Evolutionary conservation across 257 asterid genomes (phyloP), one percentile per base, ranked within the genome.

Genomic region (Nicotiana attenuata): DNA sequence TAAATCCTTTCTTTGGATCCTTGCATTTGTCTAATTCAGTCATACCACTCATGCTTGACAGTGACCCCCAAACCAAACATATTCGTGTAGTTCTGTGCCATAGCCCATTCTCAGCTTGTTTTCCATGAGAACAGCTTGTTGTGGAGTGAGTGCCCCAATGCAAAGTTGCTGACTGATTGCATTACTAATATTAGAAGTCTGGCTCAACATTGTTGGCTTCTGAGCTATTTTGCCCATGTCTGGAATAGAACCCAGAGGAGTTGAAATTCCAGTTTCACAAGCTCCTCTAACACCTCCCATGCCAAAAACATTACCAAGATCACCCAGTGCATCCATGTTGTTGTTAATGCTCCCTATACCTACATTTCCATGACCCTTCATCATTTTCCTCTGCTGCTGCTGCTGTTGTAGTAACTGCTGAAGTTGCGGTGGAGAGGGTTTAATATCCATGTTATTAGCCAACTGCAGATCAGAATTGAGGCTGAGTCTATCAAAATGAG

Each of bases 321-420:
- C 91, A 56, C 98, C 99, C 50, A 92, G 91, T 69, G 96, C 98
- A 41, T 88, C 92, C 88, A 93, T 90, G 82, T 85, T 91, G 83
- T 89, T 96, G 75, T 90, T 88, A 76, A 92, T 87, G 87, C 85
- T 92, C 45, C 96, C 93, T 90, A 91, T 90, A 83, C 95, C 92
- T 38, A 91, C 94, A 56, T 79, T 87, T 83, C 97, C 97, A 57
- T 91, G 87, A 57, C 96, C 86, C 60, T 87, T 80, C 92, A 96
- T 90, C 91, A 92, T 90, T 81, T 91, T 96, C 84, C 97, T 92
- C 91, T 29, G 88, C 80, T 76, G 87, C 81, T 73, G 85, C 22
- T 90, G 93, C 7, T 88, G 89, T 5, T 38, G 97, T 20, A 90
- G 97, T 69, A 91, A 68, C 79, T 93, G 17, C 87, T 93, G 97